Evolutionary conservation across 495 filamentous ascomycete species (phyloP).

Genomic region (Aspergillus ellipticus): DNA sequence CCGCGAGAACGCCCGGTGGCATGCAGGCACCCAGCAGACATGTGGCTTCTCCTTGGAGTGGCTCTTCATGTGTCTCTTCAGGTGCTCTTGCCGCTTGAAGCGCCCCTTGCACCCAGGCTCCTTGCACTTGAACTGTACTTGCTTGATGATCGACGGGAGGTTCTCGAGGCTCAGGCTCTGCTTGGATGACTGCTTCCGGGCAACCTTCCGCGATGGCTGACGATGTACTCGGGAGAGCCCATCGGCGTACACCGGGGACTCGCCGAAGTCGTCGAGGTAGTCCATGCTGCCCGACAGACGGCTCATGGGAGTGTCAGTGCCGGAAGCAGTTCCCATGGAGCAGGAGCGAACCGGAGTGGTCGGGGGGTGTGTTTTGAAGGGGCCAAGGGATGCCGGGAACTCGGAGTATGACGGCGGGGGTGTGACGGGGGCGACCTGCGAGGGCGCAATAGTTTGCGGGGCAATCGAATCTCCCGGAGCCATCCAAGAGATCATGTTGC

Average conservation of each 20-base stretch:
- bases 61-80: conserved; percentile 60
- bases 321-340: conserved; percentile 38
- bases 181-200: conserved; percentile 37
- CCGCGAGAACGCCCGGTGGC: conserved; percentile 42
- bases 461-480: conserved; percentile 31
- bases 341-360: conserved; percentile 40
- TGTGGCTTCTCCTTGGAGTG: conserved; percentile 55
- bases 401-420: conserved; percentile 43
- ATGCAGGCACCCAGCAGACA: conserved; percentile 46
- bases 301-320: conserved; percentile 38
- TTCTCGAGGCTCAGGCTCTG: conserved; percentile 41
- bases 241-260: conserved; percentile 38
- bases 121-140: conserved; percentile 49
- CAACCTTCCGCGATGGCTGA: conserved; percentile 31
- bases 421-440: conserved; percentile 37
- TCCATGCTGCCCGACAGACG: conserved; percentile 36
- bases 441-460: conserved; percentile 40
- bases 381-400: conserved; percentile 34
- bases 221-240: conserved; percentile 33
- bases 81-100: conserved; percentile 61
- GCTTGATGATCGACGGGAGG: conserved; percentile 38
- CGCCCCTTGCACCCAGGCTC: conserved; percentile 45
- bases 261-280: conserved; percentile 37
- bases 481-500: conserved; percentile 43
- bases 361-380: conserved; percentile 40